Base-by-base conservation (phyloP, 164 flowering plant genomes). In the Cinnamomum chago region DNA sequence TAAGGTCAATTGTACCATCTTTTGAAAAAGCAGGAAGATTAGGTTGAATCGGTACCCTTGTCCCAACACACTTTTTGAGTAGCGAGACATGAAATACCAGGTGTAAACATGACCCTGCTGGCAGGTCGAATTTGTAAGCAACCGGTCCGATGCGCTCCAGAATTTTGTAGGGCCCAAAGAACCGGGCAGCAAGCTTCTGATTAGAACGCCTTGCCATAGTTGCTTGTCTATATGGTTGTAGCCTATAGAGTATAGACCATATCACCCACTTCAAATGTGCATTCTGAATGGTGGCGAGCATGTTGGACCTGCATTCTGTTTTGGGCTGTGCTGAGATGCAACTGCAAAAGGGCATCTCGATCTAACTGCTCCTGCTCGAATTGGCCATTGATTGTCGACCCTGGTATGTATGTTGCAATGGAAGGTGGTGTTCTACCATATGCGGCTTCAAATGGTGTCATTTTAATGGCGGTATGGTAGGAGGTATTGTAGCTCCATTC, bases 391-490 rank as follows among this genome's bases (percentile, higher is more conserved):
- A 24, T 25, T 2, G 73, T 7, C 7, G 50, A 24, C 17, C 65
- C 35, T 6, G 18, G 11, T 1, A 12, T 3, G 50, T 71, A 58
- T 2, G 22, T 11, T 6, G 17, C 14, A 10, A 71, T 6, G 22
- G 13, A 10, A 9, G 65, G 66, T 18, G 73, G 65, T 52, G 65
- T 62, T 15, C 47, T 18, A 17, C 40, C 65, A 58, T 71, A 52
- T 14, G 58, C n/a, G 11, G 40, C 73, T 22, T 71, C 65, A 58
- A 52, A 71, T 13, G 50, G 65, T 25, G 73, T 40, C 33, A 25
- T 13, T 30, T 51, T 20, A 20, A 65, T 58, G 35, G 65, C 4
- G 2, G 35, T n/a, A 24, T 71, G 73, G 11, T 18, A 40, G 18
- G 65, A 24, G 22, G 65, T 25, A 7, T 71, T 51, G 18, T 17